These are phyloP conservation scores for Xanthoconium stramineum DNA, from an alignment of 768 basidiomycete species.

Conservation along the genomic window DNA sequence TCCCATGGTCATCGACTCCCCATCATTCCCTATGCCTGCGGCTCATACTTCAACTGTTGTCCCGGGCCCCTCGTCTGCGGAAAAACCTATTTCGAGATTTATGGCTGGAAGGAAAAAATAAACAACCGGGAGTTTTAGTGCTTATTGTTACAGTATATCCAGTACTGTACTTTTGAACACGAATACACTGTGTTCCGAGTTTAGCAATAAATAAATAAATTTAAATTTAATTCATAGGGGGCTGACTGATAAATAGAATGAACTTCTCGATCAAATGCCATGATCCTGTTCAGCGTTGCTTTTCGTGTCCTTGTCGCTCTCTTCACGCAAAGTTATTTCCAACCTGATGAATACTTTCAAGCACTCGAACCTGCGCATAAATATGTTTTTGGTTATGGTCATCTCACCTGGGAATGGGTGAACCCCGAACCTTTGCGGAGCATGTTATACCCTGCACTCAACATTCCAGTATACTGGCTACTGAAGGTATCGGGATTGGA, in stretches of 20 bases:
- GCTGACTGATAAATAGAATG: no score
- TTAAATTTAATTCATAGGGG: no score
- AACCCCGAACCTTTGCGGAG: constrained; percentile 68
- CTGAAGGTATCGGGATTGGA: constrained; percentile 59
- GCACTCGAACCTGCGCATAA: constrained; percentile 89
- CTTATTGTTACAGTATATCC: neutral
- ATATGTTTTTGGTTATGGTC: constrained; percentile 87
- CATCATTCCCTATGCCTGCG: constrained; percentile 14
- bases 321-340: constrained; percentile 81
- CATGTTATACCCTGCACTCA: constrained; percentile 77
- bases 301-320: constrained; percentile 63
- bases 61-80: constrained; percentile 1
- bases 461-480: constrained; percentile 73
- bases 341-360: constrained; percentile 97
- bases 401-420: constrained; percentile 96
- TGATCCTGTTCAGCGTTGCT: constrained; percentile 37
- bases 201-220: no score
- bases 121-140: neutral
- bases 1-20: constrained; percentile 17
- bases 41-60: neutral
- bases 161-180: neutral
- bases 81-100: constrained; percentile 31
- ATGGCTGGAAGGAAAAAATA: constrained; percentile 29
- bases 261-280: neutral
- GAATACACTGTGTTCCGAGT: no score